Base-by-base conservation (phyloP, 2,329 filamentous ascomycete species). In the Penicillium sp. region DNA sequence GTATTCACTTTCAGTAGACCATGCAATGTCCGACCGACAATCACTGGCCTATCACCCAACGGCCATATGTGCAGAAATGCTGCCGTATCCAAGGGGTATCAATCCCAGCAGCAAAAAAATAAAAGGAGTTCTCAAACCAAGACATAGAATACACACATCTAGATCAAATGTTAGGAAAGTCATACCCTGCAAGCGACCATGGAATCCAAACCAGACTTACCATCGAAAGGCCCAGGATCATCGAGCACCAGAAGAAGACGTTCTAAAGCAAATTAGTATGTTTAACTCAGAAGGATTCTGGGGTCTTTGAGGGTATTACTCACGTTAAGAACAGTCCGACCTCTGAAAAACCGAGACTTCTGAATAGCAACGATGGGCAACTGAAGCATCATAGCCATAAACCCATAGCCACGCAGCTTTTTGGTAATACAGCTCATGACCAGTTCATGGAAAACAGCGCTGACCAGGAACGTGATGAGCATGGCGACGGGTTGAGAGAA, bases 341-440 rank as follows among this genome's bases (percentile, higher is more conserved):
- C 87, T 53, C 87, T 84, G 37, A 98, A 86, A 79, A 86, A 91
- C 59, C 81, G 84, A 5, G 90, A 92, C 60, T 90, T 84, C 79
- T 98, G 95, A 29, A 98, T 79, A 73, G 93, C 86, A n/a, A 98
- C 90, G 64, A 98, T 95, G 0, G 95, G 95, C 65, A 98, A 83
- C 80, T 99, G 95, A 60, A 96, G 78, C 95, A 99, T 98, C 86
- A 97, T 95, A 60, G 91, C 90, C 21, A 96, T 70, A 71, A 97
- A 96, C 10, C 93, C 95, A 70, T 98, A 99, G 13, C 95, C 95
- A 37, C 95, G 82, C 46, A 98, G 81, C 79, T 99, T 98, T 81
- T 97, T 93, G 26, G 93, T 97, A 72, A 99, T 98, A 74, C 93
- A 98, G 8, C 90, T 92, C 90, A 99, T 96, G 68, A 99, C 90